phyloP scores from a whole-genome alignment of 208 protist genomes.

The Acanthamoeba castellanii region DNA sequence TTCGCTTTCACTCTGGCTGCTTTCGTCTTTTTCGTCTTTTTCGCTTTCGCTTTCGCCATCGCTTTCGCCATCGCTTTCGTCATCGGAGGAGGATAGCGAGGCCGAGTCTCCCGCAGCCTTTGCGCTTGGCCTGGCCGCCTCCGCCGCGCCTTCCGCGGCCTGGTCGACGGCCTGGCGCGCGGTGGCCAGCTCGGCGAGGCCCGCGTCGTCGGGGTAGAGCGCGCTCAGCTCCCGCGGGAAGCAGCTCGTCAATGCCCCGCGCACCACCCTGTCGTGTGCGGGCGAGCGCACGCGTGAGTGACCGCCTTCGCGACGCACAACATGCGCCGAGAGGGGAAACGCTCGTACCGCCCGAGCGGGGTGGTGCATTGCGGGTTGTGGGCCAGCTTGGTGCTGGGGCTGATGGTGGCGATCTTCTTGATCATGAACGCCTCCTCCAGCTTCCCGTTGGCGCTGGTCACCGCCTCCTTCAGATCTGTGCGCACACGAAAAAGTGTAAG shows the following conservation, averaged over 20 bases:
- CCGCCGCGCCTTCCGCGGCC: not conserved
- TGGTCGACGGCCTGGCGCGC: not conserved
- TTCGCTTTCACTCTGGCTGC: not conserved
- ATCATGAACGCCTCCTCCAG: not conserved
- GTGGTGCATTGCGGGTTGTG: constrained; percentile 1
- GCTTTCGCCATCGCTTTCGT: not conserved
- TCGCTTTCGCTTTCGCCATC: not conserved
- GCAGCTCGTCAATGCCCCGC: not conserved
- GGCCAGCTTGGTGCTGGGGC: constrained; percentile 41
- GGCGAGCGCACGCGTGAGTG: too few species aligned
- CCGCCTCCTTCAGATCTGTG: not conserved
- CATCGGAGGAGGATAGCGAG: not conserved
- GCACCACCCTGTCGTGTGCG: not conserved
- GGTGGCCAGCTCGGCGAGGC: not conserved
- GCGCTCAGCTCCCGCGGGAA: constrained; percentile 3
- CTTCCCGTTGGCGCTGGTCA: not conserved
- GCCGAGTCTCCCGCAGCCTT: not conserved
- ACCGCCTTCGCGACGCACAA: not conserved
- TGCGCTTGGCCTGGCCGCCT: not conserved
- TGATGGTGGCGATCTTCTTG: constrained; percentile 45
- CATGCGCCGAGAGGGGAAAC: not conserved
- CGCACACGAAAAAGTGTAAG: too few species aligned
- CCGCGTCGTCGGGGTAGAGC: constrained; percentile 1
- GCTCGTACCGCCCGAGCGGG: not conserved
- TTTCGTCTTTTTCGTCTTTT: not conserved